A percentile compares a stretch with the other conserved stretches of the same genome.
phyloP scores from a whole-genome alignment of 257 asterid species.

The Solanum corneliomulleri region DNA sequence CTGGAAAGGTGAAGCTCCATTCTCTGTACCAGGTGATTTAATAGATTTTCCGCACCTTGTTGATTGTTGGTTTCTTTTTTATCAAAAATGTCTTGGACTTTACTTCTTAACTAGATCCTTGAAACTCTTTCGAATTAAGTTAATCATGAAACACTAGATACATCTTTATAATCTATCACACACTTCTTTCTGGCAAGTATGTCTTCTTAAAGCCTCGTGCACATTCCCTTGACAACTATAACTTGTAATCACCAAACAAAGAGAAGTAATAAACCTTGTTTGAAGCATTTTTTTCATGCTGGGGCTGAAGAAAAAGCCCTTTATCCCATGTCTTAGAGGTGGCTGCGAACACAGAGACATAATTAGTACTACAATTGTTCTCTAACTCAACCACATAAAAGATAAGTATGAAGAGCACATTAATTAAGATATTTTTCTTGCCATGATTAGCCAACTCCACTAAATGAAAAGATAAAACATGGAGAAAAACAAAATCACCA shows the following conservation, averaged over 20 bases:
- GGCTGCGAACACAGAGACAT: slow-evolving; percentile 36
- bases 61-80: not conserved
- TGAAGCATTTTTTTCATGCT: slow-evolving; percentile 38
- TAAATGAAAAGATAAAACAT: not conserved
- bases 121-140: not conserved
- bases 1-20: not conserved
- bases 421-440: not conserved
- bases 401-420: not conserved
- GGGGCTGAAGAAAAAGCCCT: slow-evolving; percentile 66
- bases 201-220: not conserved
- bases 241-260: not conserved
- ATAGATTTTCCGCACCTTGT: not conserved
- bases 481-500: not conserved
- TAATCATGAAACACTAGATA: not conserved
- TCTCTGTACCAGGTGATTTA: not conserved
- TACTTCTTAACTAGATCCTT: not conserved
- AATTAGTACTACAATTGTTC: not conserved
- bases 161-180: not conserved
- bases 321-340: slow-evolving; percentile 65
- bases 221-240: not conserved
- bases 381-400: not conserved
- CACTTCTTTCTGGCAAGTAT: not conserved
- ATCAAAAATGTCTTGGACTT: not conserved
- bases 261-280: slow-evolving; percentile 39
- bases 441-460: not conserved